Conservation (phyloP, 169 alveolate species). For the Plasmodium sp. region DNA sequence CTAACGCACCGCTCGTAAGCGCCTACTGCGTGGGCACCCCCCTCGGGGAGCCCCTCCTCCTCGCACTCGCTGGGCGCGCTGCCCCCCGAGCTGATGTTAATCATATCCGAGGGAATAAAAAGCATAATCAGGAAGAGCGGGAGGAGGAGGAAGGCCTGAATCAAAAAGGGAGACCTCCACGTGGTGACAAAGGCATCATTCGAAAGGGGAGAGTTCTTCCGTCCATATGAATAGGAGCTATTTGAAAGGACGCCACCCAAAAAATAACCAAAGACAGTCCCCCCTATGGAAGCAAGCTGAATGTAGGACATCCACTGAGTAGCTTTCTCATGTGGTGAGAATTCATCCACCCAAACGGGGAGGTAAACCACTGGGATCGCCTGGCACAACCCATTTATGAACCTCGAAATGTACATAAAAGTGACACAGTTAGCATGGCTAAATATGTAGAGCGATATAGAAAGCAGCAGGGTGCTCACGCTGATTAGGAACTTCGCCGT, state of each 20-base stretch:
- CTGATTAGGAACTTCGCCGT: slow-evolving; percentile 79
- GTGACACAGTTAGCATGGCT: slow-evolving; percentile 78
- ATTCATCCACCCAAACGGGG: slow-evolving; percentile 97
- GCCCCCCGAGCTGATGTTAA: slow-evolving; percentile 20
- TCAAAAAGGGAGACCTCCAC: slow-evolving; percentile 74
- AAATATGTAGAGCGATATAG: slow-evolving; percentile 78
- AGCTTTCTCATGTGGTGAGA: slow-evolving; percentile 90
- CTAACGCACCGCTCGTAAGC: not conserved
- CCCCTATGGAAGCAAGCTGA: slow-evolving; percentile 92
- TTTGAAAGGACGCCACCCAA: slow-evolving; percentile 61
- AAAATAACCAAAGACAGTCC: slow-evolving; percentile 84
- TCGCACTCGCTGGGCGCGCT: not conserved
- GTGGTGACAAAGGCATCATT: slow-evolving; percentile 19
- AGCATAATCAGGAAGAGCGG: slow-evolving; percentile 52
- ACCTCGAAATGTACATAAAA: slow-evolving; percentile 87
- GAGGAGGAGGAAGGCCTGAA: slow-evolving; percentile 36
- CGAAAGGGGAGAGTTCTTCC: not conserved
- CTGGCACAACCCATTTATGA: slow-evolving; percentile 92
- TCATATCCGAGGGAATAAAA: slow-evolving; percentile 55
- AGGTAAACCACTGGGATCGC: slow-evolving; percentile 93
- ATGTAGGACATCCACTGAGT: slow-evolving; percentile 96
- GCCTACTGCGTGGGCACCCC: not conserved
- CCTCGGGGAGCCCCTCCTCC: not conserved
- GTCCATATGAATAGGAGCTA: not conserved
- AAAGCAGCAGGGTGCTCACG: slow-evolving; percentile 74